Percentiles rank a stretch among this genome's conserved stretches.
These are phyloP conservation scores for Mortierella polycephala DNA, from an alignment of 371 early-diverging fungal genomes.

Conservation along the genomic window DNA sequence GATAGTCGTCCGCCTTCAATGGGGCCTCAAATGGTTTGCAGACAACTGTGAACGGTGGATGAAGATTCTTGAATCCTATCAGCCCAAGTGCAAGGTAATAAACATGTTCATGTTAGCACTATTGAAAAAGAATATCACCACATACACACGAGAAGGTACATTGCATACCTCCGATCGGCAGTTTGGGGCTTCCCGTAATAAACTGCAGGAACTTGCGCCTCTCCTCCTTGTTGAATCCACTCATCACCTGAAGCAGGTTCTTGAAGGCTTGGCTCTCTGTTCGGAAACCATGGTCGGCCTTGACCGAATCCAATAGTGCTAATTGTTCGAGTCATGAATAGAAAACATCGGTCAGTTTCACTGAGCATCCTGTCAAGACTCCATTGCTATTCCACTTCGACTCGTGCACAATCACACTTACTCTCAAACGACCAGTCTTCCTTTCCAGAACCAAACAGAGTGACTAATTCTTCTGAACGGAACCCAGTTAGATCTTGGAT, in stretches of 20 bases:
- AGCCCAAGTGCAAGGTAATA: not conserved
- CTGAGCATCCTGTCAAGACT: not conserved
- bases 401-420: constrained; percentile 38
- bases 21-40: constrained; percentile 77
- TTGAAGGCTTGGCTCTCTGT: constrained; percentile 76
- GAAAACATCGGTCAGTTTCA: not conserved
- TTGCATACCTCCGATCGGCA: constrained; percentile 82
- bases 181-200: constrained; percentile 90
- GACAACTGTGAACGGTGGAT: constrained; percentile 90
- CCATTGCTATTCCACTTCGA: not conserved
- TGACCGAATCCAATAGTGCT: constrained; percentile 77
- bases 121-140: not conserved
- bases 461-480: constrained; percentile 75
- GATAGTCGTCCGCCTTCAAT: constrained; percentile 78
- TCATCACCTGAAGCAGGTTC: constrained; percentile 75
- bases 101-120: not conserved
- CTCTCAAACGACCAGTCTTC: constrained; percentile 88
- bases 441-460: constrained; percentile 71
- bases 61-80: constrained; percentile 82
- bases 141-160: not conserved
- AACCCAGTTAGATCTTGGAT: constrained; percentile 75
- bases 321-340: constrained; percentile 11
- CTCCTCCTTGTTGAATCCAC: constrained; percentile 65
- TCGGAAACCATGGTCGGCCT: constrained; percentile 91
- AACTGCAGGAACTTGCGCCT: constrained; percentile 89